Conservation (phyloP, 2,329 filamentous ascomycete genomes). For the Didymella arachidicola region DNA sequence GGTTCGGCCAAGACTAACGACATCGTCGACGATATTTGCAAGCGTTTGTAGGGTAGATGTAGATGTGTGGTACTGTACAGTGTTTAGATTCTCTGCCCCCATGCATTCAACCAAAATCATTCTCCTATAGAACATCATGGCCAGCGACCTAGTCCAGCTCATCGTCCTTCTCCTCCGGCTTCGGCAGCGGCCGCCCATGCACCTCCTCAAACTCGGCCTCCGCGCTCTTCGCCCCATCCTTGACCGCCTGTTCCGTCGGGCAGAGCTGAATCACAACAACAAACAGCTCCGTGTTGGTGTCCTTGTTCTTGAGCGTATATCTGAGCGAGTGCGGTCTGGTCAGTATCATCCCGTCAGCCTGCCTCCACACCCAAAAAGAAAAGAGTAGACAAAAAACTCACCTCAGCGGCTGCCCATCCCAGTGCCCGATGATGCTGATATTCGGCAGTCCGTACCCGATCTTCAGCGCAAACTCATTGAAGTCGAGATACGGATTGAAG, state of each 20-base stretch:
- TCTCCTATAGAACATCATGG: too few relatives aligned
- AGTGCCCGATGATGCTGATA: constrained; percentile 78
- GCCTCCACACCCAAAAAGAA: not conserved
- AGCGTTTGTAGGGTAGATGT: constrained; percentile 80
- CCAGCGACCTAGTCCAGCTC: constrained; percentile 34
- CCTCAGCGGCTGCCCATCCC: constrained; percentile 80
- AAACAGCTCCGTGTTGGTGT: constrained; percentile 77
- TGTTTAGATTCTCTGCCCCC: too few relatives aligned
- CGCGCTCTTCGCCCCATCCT: constrained; percentile 31
- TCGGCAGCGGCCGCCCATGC: constrained; percentile 21
- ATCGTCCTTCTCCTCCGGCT: constrained; percentile 9
- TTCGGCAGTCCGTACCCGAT: constrained; percentile 66
- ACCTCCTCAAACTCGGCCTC: constrained; percentile 38
- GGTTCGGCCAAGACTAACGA: constrained; percentile 85
- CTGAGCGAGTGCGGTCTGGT: constrained; percentile 81
- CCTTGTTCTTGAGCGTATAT: constrained; percentile 87
- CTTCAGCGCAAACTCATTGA: constrained; percentile 75
- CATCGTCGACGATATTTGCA: constrained; percentile 86
- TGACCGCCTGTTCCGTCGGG: constrained; percentile 65
- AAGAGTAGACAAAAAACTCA: constrained; percentile 49
- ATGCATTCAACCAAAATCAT: too few relatives aligned
- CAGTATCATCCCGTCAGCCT: constrained; percentile 30
- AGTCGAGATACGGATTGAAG: constrained; percentile 92
- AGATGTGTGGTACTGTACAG: too few relatives aligned
- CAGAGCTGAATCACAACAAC: constrained; percentile 83